Conservation (phyloP, 1,284 basidiomycete genomes). For the Trichosporon coremiiforme region DNA sequence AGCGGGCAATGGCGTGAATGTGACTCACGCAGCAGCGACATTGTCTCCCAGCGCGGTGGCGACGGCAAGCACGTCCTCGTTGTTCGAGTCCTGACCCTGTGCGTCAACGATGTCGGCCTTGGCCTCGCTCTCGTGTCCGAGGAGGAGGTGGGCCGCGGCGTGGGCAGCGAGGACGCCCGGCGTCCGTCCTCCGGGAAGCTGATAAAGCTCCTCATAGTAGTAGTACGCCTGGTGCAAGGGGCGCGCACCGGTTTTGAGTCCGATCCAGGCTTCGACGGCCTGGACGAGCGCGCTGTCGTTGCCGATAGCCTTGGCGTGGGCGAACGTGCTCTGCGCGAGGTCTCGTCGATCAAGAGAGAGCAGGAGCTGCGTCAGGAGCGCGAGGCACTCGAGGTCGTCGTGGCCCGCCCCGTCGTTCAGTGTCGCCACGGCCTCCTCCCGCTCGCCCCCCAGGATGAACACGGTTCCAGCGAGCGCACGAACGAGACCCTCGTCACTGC, state of each 20-base stretch:
- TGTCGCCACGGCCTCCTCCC: conserved; percentile 88
- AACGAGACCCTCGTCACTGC: conserved; percentile 68
- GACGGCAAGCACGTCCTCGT: conserved; percentile 73
- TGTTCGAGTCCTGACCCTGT: conserved; percentile 55
- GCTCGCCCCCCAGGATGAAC: conserved; percentile 77
- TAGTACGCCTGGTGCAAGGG: conserved; percentile 67
- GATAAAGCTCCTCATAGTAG: conserved; percentile 89
- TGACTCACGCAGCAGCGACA: conserved; percentile 67
- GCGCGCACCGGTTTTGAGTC: conserved; percentile 65
- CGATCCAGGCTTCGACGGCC: conserved; percentile 83
- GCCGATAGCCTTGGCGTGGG: conserved; percentile 76
- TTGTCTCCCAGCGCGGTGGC: conserved; percentile 65
- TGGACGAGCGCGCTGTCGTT: conserved; percentile 88
- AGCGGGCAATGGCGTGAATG: no score
- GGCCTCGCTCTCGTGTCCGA: conserved; percentile 77
- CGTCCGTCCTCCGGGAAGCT: conserved; percentile 74
- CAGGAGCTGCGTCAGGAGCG: conserved; percentile 78
- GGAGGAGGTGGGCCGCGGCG: conserved; percentile 77
- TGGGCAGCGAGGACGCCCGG: conserved; percentile 75
- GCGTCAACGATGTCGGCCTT: conserved; percentile 83
- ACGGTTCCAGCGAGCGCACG: conserved; percentile 78
- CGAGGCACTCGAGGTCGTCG: conserved; percentile 79
- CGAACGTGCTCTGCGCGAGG: conserved; percentile 81
- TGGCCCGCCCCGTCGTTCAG: conserved; percentile 69
- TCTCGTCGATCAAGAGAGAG: conserved; percentile 80